These are phyloP conservation scores for Selaginella tamariscina DNA, from an alignment of 75 land plant genomes.

Conservation along the genomic window DNA sequence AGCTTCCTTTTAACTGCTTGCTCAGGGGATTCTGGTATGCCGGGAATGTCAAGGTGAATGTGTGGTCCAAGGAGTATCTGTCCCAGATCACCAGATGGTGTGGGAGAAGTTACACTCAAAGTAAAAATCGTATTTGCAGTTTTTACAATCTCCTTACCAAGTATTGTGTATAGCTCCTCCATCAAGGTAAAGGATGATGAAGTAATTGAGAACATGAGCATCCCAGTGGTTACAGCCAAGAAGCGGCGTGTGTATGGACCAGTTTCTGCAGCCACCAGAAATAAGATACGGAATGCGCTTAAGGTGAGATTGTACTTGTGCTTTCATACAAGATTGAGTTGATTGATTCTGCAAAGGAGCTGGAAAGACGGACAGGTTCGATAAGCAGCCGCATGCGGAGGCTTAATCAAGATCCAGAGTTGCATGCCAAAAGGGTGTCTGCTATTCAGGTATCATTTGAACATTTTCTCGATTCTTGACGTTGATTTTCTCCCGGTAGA, in stretches of 20 bases:
- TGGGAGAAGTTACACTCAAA: conserved; percentile 65
- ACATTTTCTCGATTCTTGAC: neutral
- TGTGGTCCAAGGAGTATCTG: conserved; percentile 63
- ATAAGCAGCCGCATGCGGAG: conserved; percentile 80
- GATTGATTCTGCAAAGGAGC: conserved; percentile 49
- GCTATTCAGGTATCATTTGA: conserved; percentile 65
- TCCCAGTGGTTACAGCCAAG: conserved; percentile 35
- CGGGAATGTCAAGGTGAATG: conserved; percentile 54
- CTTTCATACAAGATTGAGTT: conserved; percentile 5
- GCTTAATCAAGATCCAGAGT: conserved; percentile 63
- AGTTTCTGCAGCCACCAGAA: conserved; percentile 50
- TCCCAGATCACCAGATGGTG: conserved; percentile 40
- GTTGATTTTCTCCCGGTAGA: conserved; percentile 32
- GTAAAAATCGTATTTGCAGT: conserved; percentile 24
- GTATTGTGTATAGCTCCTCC: conserved; percentile 1
- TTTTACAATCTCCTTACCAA: neutral
- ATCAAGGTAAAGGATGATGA: conserved; percentile 66
- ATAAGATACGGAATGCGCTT: conserved; percentile 66
- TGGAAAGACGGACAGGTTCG: conserved; percentile 87
- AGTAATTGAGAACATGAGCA: conserved; percentile 61
- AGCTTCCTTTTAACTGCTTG: neutral
- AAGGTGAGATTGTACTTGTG: conserved; percentile 39
- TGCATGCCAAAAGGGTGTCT: conserved; percentile 70
- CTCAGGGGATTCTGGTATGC: conserved; percentile 49
- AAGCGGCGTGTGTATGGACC: conserved; percentile 70